phyloP scores from a whole-genome alignment of 1,284 basidiomycete genomes.

The Ustilago esculenta region DNA sequence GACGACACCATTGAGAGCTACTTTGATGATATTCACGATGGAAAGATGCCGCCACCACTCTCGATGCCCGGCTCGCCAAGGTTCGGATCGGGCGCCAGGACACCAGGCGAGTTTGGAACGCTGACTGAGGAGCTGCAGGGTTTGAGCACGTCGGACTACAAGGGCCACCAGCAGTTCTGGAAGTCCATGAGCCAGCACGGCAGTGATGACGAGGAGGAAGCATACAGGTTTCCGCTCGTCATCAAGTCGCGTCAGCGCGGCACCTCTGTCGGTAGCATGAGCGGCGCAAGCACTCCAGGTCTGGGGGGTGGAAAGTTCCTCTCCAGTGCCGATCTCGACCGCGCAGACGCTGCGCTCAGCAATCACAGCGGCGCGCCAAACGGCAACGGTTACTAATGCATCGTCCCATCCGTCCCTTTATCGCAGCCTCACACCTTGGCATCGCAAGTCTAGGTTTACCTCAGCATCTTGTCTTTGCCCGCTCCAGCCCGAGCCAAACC shows the following conservation, averaged over 20 bases:
- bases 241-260: conserved; percentile 55
- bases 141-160: conserved; percentile 60
- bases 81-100: conserved; percentile 44
- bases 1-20: conserved; percentile 73
- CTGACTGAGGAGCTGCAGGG: conserved; percentile 61
- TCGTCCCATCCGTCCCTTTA: too few species aligned
- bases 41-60: conserved; percentile 75
- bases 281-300: conserved; percentile 59
- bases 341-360: conserved; percentile 57
- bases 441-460: background rate
- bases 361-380: conserved; percentile 45
- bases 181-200: conserved; percentile 58
- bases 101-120: conserved; percentile 62
- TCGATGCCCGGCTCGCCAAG: conserved; percentile 88
- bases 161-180: conserved; percentile 58
- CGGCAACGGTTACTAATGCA: conserved; percentile 9
- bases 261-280: conserved; percentile 59
- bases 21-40: conserved; percentile 72
- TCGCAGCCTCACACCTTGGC: too few species aligned
- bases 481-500: too few species aligned
- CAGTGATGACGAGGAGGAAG: conserved; percentile 60
- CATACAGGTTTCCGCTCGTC: conserved; percentile 55
- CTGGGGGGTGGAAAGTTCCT: conserved; percentile 54
- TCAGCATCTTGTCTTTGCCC: conserved; percentile 4
- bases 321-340: conserved; percentile 55